A percentile compares a stretch with the other conserved stretches of the same genome.
phyloP scores from a whole-genome alignment of 441 rosid genomes.

The Jatropha multifida region DNA sequence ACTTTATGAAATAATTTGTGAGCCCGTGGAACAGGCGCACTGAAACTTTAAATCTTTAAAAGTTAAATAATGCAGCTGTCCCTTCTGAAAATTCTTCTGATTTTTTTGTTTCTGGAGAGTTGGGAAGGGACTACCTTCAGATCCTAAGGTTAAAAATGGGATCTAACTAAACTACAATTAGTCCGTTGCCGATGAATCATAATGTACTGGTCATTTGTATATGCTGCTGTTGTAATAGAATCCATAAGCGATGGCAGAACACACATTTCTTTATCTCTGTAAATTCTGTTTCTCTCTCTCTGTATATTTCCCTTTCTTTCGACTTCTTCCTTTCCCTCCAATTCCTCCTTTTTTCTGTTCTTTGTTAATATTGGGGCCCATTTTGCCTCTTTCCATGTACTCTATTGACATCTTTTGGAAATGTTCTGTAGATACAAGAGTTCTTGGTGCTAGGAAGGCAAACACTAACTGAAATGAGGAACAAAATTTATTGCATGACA shows the following conservation, averaged over 20 bases:
- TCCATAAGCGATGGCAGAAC: too few relatives aligned
- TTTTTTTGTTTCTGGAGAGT: background rate
- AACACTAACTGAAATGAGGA: conserved; percentile 63
- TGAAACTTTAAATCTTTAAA: background rate
- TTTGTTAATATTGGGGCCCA: background rate
- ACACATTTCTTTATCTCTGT: too few relatives aligned
- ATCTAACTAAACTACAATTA: background rate
- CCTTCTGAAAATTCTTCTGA: background rate
- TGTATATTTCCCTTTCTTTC: too few relatives aligned
- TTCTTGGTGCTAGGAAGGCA: conserved; percentile 79
- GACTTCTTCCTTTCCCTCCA: background rate
- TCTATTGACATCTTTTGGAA: conserved; percentile 17
- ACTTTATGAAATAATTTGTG: background rate
- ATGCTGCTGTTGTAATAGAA: too few relatives aligned
- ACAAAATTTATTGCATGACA: conserved; percentile 73
- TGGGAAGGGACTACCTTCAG: background rate
- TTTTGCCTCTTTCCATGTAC: background rate
- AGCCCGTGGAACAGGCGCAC: background rate
- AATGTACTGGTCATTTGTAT: background rate
- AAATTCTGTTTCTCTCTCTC: too few relatives aligned
- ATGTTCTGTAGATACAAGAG: conserved; percentile 63
- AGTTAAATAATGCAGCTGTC: background rate
- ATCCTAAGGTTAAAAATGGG: background rate
- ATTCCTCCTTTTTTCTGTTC: background rate
- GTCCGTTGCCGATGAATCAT: background rate